Conservation (phyloP, 192 early-diverging fungal species). For the Coemansia sp. region DNA sequence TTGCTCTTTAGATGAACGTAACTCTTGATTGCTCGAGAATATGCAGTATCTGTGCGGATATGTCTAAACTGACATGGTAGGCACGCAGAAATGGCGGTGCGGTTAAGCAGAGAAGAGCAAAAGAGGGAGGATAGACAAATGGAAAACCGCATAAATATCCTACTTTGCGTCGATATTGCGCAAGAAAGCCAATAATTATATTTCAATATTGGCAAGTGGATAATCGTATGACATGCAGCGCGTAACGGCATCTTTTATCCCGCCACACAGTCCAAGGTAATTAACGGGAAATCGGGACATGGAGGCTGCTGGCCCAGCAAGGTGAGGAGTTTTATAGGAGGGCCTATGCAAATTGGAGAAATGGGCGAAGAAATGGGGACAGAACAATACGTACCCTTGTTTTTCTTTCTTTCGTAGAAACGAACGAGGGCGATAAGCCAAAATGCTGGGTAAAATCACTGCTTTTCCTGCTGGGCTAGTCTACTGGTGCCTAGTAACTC, state of each 20-base stretch:
- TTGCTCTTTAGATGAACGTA: neutral
- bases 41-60: constrained; percentile 8
- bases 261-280: constrained; percentile 5
- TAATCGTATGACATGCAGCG: neutral
- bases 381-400: constrained; percentile 1
- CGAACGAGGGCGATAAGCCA: neutral
- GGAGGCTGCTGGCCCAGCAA: neutral
- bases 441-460: neutral
- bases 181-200: constrained; percentile 2
- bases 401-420: neutral
- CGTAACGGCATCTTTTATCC: neutral
- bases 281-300: neutral
- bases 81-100: neutral
- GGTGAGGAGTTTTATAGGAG: neutral
- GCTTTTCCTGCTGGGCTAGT: neutral
- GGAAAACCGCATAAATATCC: neutral
- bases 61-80: constrained; percentile 6
- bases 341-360: neutral
- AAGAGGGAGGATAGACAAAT: neutral
- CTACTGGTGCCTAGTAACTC: neutral
- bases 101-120: neutral
- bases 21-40: neutral
- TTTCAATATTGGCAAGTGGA: neutral
- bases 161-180: constrained; percentile 2
- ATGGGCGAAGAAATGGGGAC: neutral